phyloP scores from a whole-genome alignment of 1,284 basidiomycete species.

The Rhodotorula sp. region DNA sequence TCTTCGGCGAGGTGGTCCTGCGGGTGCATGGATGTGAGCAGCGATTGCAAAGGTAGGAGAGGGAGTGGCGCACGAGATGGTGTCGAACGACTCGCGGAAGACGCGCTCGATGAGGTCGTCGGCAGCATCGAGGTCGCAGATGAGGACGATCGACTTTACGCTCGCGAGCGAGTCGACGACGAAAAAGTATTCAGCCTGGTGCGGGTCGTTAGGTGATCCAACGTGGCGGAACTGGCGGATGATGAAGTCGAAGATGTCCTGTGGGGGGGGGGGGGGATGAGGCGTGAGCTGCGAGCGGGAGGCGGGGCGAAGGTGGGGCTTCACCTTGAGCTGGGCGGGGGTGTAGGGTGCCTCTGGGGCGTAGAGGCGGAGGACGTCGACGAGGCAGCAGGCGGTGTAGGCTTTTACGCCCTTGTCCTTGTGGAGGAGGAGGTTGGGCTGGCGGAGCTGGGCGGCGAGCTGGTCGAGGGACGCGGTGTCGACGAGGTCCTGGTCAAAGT shows the following conservation, averaged over 20 bases:
- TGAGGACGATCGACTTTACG: constrained; percentile 90
- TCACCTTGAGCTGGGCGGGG: constrained; percentile 68
- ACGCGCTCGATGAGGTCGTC: constrained; percentile 83
- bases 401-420: constrained; percentile 91
- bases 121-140: constrained; percentile 79
- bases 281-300: not conserved
- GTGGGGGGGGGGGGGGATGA: not conserved
- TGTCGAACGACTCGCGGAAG: constrained; percentile 78
- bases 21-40: constrained; percentile 49
- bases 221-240: constrained; percentile 79
- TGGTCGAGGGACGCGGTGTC: constrained; percentile 70
- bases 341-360: constrained; percentile 97
- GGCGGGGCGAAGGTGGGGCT: constrained; percentile 18
- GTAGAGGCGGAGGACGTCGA: constrained; percentile 88
- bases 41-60: constrained; percentile 21
- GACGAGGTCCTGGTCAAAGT: constrained; percentile 82
- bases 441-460: constrained; percentile 77
- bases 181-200: constrained; percentile 88
- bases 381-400: constrained; percentile 88
- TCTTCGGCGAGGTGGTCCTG: constrained; percentile 71
- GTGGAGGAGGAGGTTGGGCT: constrained; percentile 78
- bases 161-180: constrained; percentile 87
- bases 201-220: constrained; percentile 58
- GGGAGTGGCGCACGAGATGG: constrained; percentile 59
- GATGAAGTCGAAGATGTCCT: constrained; percentile 95